Percentiles rank a stretch among this genome's conserved stretches.
phyloP scores from a whole-genome alignment of 1,139 yeast species.

The Debaryomyces fabryi region DNA sequence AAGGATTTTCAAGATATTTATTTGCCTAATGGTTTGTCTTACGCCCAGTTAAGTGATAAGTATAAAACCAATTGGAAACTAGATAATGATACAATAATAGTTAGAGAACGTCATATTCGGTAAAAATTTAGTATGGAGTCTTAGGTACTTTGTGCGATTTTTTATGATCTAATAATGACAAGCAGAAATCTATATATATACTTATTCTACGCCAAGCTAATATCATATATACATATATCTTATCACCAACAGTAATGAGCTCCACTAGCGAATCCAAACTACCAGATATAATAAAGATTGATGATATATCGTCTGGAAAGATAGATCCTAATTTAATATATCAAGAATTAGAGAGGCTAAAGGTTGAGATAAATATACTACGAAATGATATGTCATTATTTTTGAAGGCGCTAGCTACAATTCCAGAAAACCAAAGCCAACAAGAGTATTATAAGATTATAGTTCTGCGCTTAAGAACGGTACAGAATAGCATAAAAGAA shows the following conservation, averaged over 20 bases:
- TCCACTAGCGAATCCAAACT: slow-evolving; percentile 20
- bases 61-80: slow-evolving; percentile 32
- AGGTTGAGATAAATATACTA: slow-evolving; percentile 45
- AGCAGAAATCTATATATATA: neutral
- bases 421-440: slow-evolving; percentile 39
- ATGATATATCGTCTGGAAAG: slow-evolving; percentile 48
- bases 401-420: slow-evolving; percentile 41
- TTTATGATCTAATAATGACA: neutral
- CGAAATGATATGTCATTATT: slow-evolving; percentile 49
- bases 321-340: slow-evolving; percentile 42
- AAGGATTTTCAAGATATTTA: slow-evolving; percentile 22
- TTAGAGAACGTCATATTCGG: slow-evolving; percentile 22
- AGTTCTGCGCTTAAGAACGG: slow-evolving; percentile 32
- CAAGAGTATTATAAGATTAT: slow-evolving; percentile 39
- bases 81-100: slow-evolving; percentile 25
- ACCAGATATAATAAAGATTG: slow-evolving; percentile 46
- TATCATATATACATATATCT: neutral
- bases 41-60: slow-evolving; percentile 21
- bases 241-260: slow-evolving; percentile 1
- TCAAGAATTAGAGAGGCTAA: slow-evolving; percentile 44
- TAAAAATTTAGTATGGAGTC: slow-evolving; percentile 9
- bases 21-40: slow-evolving; percentile 33
- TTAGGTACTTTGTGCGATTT: slow-evolving; percentile 3
- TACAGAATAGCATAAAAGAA: slow-evolving; percentile 43
- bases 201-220: neutral